Base-by-base conservation (phyloP, 1,284 basidiomycete genomes). In the Ustilago lituana region DNA sequence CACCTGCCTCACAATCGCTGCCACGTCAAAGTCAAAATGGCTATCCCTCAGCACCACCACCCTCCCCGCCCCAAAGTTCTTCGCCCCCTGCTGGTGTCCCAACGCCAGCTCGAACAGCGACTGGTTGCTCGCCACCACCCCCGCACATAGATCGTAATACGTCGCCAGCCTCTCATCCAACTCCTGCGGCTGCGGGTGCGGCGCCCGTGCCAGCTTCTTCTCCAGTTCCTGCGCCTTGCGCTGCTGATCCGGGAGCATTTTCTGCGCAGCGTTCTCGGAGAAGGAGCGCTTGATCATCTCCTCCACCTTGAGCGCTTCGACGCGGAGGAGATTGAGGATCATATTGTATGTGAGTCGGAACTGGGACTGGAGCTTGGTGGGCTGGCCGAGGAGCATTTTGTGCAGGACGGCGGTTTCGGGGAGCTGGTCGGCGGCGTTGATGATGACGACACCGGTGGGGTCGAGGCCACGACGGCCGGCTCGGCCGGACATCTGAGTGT, bases 251-350 rank as follows among this genome's bases (percentile, higher is more conserved):
- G 96, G 96, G 19, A 97, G 85, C 51, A 98, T 85, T 49, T 90
- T 87, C 79, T 99, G 96, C 0, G 94, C 91, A 0, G 94, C 90
- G 78, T 98, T 98, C 84, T 99, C 96, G 4, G 95, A 98, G 83
- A 99, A 98, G 80, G 92, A 94, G 32, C 96, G 87, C 83, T 98
- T 98, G 83, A 99, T 98, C 96, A 99, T 98, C 82, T 98, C 96
- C 80, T 99, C 96, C 8, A 99, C 96, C 67, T 90, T 88, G 31
- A 99, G 86, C 2, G 96, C 94, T 81, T 99, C 96, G 8, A 98
- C 95, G 26, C 96, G 89, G 15, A 99, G 86, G 37, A 99, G 84
- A 81, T 99, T 99, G 60, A 99, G 85, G 63, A 99, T 98, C 96
- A 99, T 98, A 82, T 97, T 98, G 84, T 98, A 99, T 1, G 96